Conservation (phyloP, 208 protist genomes). For the Leishmania martiniquensis region DNA sequence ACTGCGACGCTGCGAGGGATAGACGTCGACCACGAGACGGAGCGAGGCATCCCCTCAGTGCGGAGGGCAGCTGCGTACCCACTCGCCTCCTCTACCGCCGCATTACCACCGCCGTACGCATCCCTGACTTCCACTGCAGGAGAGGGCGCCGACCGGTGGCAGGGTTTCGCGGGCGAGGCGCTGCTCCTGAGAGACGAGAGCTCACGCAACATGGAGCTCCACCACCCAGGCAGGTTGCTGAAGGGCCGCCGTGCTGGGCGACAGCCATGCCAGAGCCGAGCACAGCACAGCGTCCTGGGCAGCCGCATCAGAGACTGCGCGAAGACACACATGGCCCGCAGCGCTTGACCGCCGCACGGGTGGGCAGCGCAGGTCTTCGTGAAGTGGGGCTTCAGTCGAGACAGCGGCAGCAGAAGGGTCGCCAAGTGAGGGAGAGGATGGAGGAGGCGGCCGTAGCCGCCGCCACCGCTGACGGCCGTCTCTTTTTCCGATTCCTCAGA, state of each 20-base stretch:
- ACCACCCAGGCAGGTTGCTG: neutral
- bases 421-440: neutral
- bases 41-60: neutral
- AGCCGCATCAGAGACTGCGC: constrained; percentile 17
- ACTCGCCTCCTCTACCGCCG: neutral
- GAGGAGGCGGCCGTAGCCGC: neutral
- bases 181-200: neutral
- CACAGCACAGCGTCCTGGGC: constrained; percentile 12
- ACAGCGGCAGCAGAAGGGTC: neutral
- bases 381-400: neutral
- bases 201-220: too few species aligned
- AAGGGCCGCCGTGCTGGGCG: neutral
- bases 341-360: neutral
- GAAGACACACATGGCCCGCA: neutral
- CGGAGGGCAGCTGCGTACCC: neutral
- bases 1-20: neutral
- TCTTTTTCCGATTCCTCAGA: neutral
- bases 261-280: constrained; percentile 21
- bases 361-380: neutral
- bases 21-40: neutral
- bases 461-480: neutral
- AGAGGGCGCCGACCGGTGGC: neutral
- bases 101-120: too few species aligned
- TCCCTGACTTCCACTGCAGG: neutral
- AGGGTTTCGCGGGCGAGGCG: neutral